Base-by-base conservation (phyloP, 2,329 filamentous ascomycete genomes). In the Aspergillus sp. region DNA sequence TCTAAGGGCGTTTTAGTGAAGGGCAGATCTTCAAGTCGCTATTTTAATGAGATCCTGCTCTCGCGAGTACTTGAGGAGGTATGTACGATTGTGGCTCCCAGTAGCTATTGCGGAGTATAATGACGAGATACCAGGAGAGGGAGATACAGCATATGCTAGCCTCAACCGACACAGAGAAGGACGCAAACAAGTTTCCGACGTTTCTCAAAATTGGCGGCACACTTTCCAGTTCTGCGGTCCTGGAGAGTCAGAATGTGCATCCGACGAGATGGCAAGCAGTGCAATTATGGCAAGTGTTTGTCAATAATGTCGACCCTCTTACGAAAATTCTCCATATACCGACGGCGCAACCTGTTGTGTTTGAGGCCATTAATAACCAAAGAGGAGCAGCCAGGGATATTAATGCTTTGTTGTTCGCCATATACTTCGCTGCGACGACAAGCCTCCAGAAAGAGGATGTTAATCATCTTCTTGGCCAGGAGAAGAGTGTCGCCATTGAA, bases 311-410 rank as follows among this genome's bases (percentile, higher is more conserved):
- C 8, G 39, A 49, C 15, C 38, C 44, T 8, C 22, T 48, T 2
- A 24, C 37, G 2, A 48, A 43, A 12, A 13, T 51, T 1, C 29
- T 50, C n/a, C 48, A 52, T 26, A 30, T 40, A 4, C 47, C 42
- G 15, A 50, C 47, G 3, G 29, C 32, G 11, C 37, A 50, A 22
- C 34, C 36, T 2, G 16, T 32, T 14, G 26, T 51, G 5, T 46
- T 48, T 26, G 29, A 38, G 15, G 46, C 39, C n/a, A 47, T 47
- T 12, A 39, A 44, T 19, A 32, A 41, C 12, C 36, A 43, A 14
- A 17, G 20, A 2, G 36, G 17, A 8, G 10, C 5, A 10, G 10
- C 19, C 5, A 22, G 10, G 10, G 19, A 22, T 22, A 10, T 22
- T 10, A 22, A 22, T 10, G 36, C 37, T 1, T 30, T 45, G 12